A percentile compares a stretch with the other conserved stretches of the same genome.
phyloP scores from a whole-genome alignment of 495 filamentous ascomycete genomes.

The Beverwykella pulmonaria region DNA sequence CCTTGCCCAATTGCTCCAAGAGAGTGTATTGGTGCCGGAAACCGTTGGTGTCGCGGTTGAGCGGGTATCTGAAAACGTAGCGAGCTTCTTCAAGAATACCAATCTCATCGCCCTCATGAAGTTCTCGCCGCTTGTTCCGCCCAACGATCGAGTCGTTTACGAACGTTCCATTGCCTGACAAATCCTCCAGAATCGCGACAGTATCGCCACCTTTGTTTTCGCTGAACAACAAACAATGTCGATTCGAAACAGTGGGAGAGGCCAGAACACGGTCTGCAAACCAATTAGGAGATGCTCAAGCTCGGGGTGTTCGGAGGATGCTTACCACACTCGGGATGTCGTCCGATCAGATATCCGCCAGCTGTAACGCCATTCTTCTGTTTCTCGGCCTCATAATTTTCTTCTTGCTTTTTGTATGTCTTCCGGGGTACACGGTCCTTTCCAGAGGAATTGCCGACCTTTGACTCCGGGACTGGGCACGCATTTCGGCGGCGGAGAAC shows the following conservation, averaged over 20 bases:
- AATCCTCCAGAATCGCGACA: constrained; percentile 83
- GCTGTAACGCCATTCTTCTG: constrained; percentile 59
- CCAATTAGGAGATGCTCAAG: constrained; percentile 1
- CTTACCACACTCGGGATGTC: constrained; percentile 94
- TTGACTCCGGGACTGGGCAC: constrained; percentile 58
- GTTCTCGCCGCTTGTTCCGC: constrained; percentile 84
- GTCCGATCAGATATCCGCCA: constrained; percentile 87
- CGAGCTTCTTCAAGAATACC: constrained; percentile 78
- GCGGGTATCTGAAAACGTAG: constrained; percentile 89
- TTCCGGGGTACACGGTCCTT: constrained; percentile 35
- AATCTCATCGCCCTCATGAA: constrained; percentile 87
- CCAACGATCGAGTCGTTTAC: constrained; percentile 91
- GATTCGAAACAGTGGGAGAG: constrained; percentile 86
- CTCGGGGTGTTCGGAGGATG: constrained; percentile 26
- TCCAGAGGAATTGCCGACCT: constrained; percentile 46
- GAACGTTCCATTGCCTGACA: constrained; percentile 95
- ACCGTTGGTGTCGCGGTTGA: constrained; percentile 68
- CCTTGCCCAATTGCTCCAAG: constrained; percentile 86
- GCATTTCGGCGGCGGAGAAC: constrained; percentile 70
- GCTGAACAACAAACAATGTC: constrained; percentile 86
- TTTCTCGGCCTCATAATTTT: constrained; percentile 61
- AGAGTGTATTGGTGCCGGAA: constrained; percentile 87
- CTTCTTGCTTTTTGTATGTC: constrained; percentile 56
- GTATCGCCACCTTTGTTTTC: constrained; percentile 81
- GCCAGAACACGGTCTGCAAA: constrained; percentile 75